Evolutionary conservation across 2,329 filamentous ascomycete genomes (phyloP), one percentile per base, ranked within the genome.

Genomic region (Xylaria sp.): DNA sequence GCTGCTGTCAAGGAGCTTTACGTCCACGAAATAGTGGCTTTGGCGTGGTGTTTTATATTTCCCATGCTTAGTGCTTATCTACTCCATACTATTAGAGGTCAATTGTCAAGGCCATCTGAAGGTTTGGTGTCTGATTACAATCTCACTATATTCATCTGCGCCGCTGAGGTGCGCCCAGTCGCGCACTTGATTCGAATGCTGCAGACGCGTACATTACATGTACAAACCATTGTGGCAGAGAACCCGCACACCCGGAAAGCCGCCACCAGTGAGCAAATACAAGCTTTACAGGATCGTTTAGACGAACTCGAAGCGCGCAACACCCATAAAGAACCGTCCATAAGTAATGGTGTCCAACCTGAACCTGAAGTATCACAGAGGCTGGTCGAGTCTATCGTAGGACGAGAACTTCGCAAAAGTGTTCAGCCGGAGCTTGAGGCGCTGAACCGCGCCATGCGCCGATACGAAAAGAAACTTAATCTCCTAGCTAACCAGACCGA

Each of bases 61-160:
- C 95, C 95, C 0, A 76, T 93, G 0, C 77, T 93, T 3, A 92
- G 93, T n/a, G 92, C 94, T 32, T 96, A 92, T 80, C 83, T 98
- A 47, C 84, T 98, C 12, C 94, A 98, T 77, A 84, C 88, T 23
- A 92, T 98, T 67, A 89, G 95, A 60, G 87, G 86, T 9, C 93
- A 95, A 75, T 87, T 98, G 21, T 94, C 92, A 27, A 87, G 92
- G 1, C 93, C 92, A 0, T 94, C 93, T 0, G 94, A 97, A 78
- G 93, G 93, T 1, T 84, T 98, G 12, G 91, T 98, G 6, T 97
- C 93, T 4, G 93, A 97, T 79, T 97, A 95, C 81, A 98, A 98
- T 79, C 85, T 98, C 63, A 94, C 91, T 13, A 93, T 98, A 61
- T 98, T 98, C 79, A 84, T 97, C 2, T 86, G 97, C 21, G 93